Base-by-base conservation (phyloP, 305 asterid species). In the Galium porrigens region DNA sequence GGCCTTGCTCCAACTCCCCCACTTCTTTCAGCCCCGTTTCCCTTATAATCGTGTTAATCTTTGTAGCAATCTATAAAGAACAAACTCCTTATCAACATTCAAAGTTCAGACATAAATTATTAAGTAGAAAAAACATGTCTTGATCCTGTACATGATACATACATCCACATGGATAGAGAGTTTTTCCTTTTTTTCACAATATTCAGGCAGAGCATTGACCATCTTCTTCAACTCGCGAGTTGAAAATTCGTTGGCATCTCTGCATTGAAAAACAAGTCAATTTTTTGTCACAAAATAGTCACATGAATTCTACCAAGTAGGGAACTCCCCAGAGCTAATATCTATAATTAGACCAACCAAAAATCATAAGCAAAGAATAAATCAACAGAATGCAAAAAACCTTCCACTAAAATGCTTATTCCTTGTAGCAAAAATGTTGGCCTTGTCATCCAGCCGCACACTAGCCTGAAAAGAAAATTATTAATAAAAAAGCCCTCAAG, bases 151-250 rank as follows among this genome's bases (percentile, higher is more conserved):
- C 4, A 44, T 14, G 51, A 44, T 44, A 44, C 84, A 74, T 52
- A 92, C 97, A 95, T 84, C 90, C 65, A 92, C 97, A 74, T 92
- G 99, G 72, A 68, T 76, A 69, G 99, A 83, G 63, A 92, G 95
- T 76, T 74, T 92, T 63, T 89, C 98, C 89, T 84, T 87, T 83
- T 83, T 90, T 74, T 92, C 97, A 72, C 83, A 84, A 68, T 89
- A 92, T 57, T 87, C 89, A 34, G 97, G 99, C 83, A 92, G 81
- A 65, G 96, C 88, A 79, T 92, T 97, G 77, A 89, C 97, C 96
- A 92, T 82, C 79, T 89, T 92, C 87, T 89, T 96, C 78, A 92
- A 68, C 70, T 89, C 99, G 77, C 99, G 75, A 9, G 97, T 89
- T 61, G 97, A 89, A 76, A 92, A 56, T 78, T 92, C 99, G 74